Percentiles rank a stretch among this genome's conserved stretches.
Evolutionary conservation across 192 early-diverging fungal species (phyloP).

Genomic region (Podila clonocystis): DNA sequence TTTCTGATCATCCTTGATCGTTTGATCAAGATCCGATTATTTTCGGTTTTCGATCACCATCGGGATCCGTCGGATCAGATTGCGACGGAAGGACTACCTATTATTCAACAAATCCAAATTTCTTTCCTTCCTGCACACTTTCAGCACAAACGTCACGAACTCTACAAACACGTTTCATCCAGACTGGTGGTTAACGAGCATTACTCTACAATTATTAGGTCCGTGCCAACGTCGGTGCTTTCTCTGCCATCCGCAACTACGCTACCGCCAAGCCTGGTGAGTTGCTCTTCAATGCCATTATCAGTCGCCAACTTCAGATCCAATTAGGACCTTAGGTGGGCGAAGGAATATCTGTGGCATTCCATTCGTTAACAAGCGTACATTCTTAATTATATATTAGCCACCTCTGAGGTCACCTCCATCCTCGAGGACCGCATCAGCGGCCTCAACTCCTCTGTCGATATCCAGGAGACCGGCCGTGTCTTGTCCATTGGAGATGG

Average conservation of each 20-base stretch:
- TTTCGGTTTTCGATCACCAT: neutral
- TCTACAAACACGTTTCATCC: neutral
- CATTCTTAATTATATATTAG: slow-evolving; percentile 78
- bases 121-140: neutral
- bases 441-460: slow-evolving; percentile 82
- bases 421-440: slow-evolving; percentile 98
- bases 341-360: too few species aligned
- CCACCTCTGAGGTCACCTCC: slow-evolving; percentile 95
- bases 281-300: neutral
- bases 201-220: slow-evolving; percentile 9
- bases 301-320: neutral
- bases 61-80: slow-evolving; percentile 2
- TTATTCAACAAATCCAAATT: neutral
- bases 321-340: too few species aligned
- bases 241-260: slow-evolving; percentile 34
- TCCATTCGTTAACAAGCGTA: too few species aligned
- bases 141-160: neutral
- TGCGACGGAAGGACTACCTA: neutral
- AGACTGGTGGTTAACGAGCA: neutral
- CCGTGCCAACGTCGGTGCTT: slow-evolving; percentile 31
- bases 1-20: neutral
- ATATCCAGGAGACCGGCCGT: slow-evolving; percentile 98
- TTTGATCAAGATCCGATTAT: neutral
- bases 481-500: slow-evolving; percentile 99
- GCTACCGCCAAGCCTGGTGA: slow-evolving; percentile 45